Base-by-base conservation (phyloP, 73 alveolate genomes). In the Symbiodinium natans region DNA sequence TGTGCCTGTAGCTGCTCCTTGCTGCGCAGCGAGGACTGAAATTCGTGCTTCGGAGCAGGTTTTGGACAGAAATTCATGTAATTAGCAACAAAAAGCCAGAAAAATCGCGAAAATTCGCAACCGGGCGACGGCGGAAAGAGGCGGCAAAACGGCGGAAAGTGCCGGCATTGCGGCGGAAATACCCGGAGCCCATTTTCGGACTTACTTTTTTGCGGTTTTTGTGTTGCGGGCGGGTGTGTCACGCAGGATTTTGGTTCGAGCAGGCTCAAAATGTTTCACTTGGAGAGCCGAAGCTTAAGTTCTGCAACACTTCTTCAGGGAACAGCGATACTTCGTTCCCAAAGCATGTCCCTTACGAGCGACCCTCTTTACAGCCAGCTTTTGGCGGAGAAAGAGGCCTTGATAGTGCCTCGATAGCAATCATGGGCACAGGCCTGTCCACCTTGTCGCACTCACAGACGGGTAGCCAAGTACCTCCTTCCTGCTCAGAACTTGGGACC, bases 81-180 rank as follows among this genome's bases (percentile, higher is more conserved):
- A 3, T 71, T 71, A 9, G 15, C 83, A 27, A 1, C 11, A 71
- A 71, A 17, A 17, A 27, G 39, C 74, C 41, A 27, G 39, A 17
- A 71, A 27, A 71, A 71, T 33, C n/a, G n/a, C n/a, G n/a, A n/a
- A n/a, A n/a, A n/a, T n/a, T n/a, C n/a, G n/a, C n/a, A n/a, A n/a
- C n/a, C n/a, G n/a, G n/a, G n/a, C n/a, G n/a, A 74, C 39, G 92
- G 92, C 92, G 92, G 92, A 83, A 83, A 34, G 29, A 11, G 42
- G 42, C 92, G 92, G 71, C 59, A 25, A 41, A 34, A 41, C 46
- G 82, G 93, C 93, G 93, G 93, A 85, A 85, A 9, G 29, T 1
- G 52, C 54, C 86, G 86, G 86, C 40, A 75, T 1, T 8, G 54
- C 33, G 86, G 86, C 86, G 86, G 86, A 75, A 75, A 75, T 29